Evolutionary conservation across 768 basidiomycete species (phyloP).

Genomic region (Rhodotorula graminis): DNA sequence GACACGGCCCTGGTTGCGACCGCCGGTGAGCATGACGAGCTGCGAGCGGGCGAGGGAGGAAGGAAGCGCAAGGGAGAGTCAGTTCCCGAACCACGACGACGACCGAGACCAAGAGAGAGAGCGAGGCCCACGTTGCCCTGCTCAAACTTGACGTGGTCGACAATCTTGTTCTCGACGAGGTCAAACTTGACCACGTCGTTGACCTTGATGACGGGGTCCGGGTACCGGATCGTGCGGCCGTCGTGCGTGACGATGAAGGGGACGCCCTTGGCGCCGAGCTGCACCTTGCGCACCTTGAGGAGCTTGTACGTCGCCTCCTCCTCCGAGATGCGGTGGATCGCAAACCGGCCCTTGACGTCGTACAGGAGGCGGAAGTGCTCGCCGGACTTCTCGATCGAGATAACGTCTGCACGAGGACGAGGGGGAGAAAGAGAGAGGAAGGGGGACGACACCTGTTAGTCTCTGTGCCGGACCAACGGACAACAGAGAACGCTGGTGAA

Average conservation of each 20-base stretch:
- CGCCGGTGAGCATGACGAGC: conserved; percentile 87
- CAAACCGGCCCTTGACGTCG: conserved; percentile 99
- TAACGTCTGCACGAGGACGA: conserved; percentile 62
- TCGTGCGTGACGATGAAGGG: conserved; percentile 98
- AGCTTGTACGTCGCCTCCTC: conserved; percentile 79
- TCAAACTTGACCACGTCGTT: conserved; percentile 99
- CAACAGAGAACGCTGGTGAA: conserved; percentile 12
- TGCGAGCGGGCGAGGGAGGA: background rate
- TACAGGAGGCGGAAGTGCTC: conserved; percentile 99
- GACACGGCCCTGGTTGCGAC: conserved; percentile 98
- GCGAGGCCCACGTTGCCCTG: conserved; percentile 70
- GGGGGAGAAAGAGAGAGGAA: background rate
- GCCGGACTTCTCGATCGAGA: conserved; percentile 94
- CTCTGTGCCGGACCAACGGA: conserved; percentile 11
- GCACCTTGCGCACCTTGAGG: conserved; percentile 70
- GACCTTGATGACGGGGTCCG: conserved; percentile 79
- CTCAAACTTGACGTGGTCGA: conserved; percentile 86
- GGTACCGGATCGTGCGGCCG: conserved; percentile 98
- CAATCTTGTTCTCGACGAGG: conserved; percentile 86
- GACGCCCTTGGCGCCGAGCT: conserved; percentile 86
- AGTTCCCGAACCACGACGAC: too few species aligned
- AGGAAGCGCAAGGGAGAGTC: background rate
- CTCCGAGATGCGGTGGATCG: conserved; percentile 96
- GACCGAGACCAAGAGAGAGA: too few species aligned
- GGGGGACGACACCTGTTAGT: conserved; percentile 3